phyloP scores from a whole-genome alignment of 352 stramenopile genomes.

The Phytophthora vignae region DNA sequence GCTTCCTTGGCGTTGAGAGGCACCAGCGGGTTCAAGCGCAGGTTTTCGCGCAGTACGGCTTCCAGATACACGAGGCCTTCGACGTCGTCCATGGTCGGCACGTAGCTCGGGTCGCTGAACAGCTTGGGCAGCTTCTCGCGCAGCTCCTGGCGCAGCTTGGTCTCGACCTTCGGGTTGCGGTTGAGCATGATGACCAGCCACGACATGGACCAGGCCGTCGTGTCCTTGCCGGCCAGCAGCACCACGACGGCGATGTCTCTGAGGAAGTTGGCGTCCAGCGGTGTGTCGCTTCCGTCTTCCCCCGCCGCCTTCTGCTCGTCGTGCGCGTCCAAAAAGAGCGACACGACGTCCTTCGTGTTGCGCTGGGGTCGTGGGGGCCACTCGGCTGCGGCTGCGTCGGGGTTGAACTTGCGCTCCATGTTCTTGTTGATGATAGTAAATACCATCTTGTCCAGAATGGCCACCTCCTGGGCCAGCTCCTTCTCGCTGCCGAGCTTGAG shows the following conservation, averaged over 20 bases:
- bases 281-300: constrained; percentile 15
- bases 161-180: constrained; percentile 60
- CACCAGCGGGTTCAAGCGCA: constrained; percentile 72
- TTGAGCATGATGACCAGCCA: constrained; percentile 81
- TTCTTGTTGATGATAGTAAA: constrained; percentile 58
- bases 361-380: constrained; percentile 19
- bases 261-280: constrained; percentile 59
- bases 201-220: constrained; percentile 67
- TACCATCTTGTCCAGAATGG: constrained; percentile 50
- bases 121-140: constrained; percentile 42
- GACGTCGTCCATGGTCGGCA: constrained; percentile 59
- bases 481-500: constrained; percentile 55
- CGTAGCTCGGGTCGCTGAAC: constrained; percentile 37
- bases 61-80: constrained; percentile 65
- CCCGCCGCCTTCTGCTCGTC: constrained; percentile 28
- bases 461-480: constrained; percentile 36
- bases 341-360: constrained; percentile 49
- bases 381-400: constrained; percentile 20
- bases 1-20: constrained; percentile 66
- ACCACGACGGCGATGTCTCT: constrained; percentile 76
- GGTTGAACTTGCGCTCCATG: constrained; percentile 45
- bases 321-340: constrained; percentile 51
- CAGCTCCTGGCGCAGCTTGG: constrained; percentile 60
- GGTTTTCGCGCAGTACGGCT: constrained; percentile 64
- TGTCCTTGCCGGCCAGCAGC: constrained; percentile 79